A percentile compares a stretch with the other conserved stretches of the same genome.
phyloP scores from a whole-genome alignment of 805 yeast genomes.

The Metschnikowia corniflorae region DNA sequence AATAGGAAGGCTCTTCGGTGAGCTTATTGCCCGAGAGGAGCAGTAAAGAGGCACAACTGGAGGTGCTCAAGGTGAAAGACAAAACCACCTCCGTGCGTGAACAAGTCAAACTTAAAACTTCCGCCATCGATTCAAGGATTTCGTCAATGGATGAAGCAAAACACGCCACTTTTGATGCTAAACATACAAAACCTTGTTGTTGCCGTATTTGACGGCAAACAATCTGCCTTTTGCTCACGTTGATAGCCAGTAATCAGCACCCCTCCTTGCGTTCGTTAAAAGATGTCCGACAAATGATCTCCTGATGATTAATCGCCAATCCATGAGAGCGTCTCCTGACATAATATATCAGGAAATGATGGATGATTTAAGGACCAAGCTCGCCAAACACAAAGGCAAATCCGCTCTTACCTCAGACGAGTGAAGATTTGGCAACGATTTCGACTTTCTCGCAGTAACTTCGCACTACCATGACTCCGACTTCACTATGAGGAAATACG shows the following conservation, averaged over 20 bases:
- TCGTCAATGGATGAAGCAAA: slow-evolving; percentile 1
- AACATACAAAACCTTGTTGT: not conserved
- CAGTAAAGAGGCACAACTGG: too few species aligned
- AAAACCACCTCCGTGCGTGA: not conserved
- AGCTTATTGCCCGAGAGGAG: too few species aligned
- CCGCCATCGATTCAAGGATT: not conserved
- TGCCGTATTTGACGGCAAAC: slow-evolving; percentile 1
- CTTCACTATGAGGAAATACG: not conserved
- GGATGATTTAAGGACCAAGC: not conserved
- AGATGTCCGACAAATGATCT: not conserved
- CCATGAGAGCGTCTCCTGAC: slow-evolving; percentile 3
- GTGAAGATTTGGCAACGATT: slow-evolving; percentile 3
- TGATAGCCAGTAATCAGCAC: not conserved
- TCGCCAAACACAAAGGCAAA: slow-evolving; percentile 3
- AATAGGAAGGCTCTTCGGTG: too few species aligned
- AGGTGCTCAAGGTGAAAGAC: too few species aligned
- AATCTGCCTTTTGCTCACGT: slow-evolving; percentile 3
- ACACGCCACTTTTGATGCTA: slow-evolving; percentile 1
- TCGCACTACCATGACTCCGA: slow-evolving; percentile 3
- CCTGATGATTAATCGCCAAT: not conserved
- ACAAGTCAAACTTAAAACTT: not conserved
- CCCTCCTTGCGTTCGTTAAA: not conserved
- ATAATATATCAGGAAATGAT: slow-evolving; percentile 2
- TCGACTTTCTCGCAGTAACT: not conserved
- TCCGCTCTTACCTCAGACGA: slow-evolving; percentile 1